Evolutionary conservation across 2,329 filamentous ascomycete species (phyloP).

Genomic region (Zymoseptoria crescenta): DNA sequence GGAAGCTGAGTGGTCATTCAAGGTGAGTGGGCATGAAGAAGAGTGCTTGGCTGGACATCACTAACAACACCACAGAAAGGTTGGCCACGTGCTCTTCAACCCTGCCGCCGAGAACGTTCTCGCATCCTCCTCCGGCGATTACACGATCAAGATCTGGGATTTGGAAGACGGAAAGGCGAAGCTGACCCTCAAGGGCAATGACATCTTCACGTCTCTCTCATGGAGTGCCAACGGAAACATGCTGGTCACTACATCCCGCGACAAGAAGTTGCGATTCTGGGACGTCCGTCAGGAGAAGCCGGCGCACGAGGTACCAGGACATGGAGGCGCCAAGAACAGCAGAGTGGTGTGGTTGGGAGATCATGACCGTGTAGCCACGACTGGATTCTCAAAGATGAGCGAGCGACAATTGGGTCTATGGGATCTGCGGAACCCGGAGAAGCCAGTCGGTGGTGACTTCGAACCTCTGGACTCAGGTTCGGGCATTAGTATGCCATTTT

Average conservation of each 20-base stretch:
- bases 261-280: constrained; percentile 98
- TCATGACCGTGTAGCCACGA: constrained; percentile 90
- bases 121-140: constrained; percentile 89
- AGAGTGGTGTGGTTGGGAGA: constrained; percentile 95
- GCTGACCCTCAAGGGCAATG: constrained; percentile 72
- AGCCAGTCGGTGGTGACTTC: constrained; percentile 79
- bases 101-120: constrained; percentile 92
- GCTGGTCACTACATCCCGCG: constrained; percentile 85
- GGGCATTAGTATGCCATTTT: constrained; percentile 98
- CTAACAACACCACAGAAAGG: constrained; percentile 58
- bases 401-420: constrained; percentile 92
- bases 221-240: constrained; percentile 87
- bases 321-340: constrained; percentile 94
- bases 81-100: constrained; percentile 97
- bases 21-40: constrained; percentile 47
- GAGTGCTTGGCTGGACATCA: neutral
- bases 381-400: constrained; percentile 97
- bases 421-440: constrained; percentile 72
- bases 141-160: constrained; percentile 94
- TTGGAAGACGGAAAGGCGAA: constrained; percentile 67
- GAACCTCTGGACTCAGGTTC: constrained; percentile 88
- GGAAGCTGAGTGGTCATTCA: constrained; percentile 77
- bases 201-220: constrained; percentile 90
- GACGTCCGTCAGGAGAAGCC: constrained; percentile 89
- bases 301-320: constrained; percentile 74